Evolutionary conservation across 106 monocot species (phyloP).

Genomic region (Dioscorea alata): DNA sequence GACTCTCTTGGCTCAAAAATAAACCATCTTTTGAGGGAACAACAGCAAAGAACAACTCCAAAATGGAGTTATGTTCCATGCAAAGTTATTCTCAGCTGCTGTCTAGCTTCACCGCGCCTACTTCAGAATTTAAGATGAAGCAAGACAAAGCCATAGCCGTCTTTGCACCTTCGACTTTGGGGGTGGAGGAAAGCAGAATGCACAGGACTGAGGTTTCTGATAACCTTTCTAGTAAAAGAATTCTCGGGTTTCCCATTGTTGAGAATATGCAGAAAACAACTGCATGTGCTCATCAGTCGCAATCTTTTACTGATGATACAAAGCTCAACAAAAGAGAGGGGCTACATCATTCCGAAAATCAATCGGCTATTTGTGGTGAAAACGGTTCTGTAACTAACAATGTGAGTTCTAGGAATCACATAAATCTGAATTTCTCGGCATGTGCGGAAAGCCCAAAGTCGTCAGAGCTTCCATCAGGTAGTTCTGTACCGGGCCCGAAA

Average conservation of each 20-base stretch:
- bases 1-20: conserved; percentile 19
- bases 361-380: too few relatives aligned
- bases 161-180: conserved; percentile 3
- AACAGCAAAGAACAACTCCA: background rate
- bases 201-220: conserved; percentile 1
- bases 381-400: conserved; percentile 1
- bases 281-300: background rate
- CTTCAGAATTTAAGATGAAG: background rate
- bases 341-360: background rate
- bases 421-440: conserved; percentile 47
- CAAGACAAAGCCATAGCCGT: conserved; percentile 5
- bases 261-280: conserved; percentile 9
- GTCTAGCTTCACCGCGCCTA: background rate
- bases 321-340: background rate
- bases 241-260: conserved; percentile 12
- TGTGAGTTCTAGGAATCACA: conserved; percentile 8
- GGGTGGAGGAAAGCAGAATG: background rate
- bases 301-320: background rate
- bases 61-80: conserved; percentile 4
- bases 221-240: background rate
- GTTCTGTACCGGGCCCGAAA: conserved; percentile 7
- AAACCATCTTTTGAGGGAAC: conserved; percentile 4
- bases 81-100: conserved; percentile 14
- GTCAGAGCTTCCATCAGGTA: conserved; percentile 1
- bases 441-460: conserved; percentile 10